A percentile compares a stretch with the other conserved stretches of the same genome.
Evolutionary conservation across 2,329 filamentous ascomycete genomes (phyloP).

Genomic region (Apiospora kogelbergensis): DNA sequence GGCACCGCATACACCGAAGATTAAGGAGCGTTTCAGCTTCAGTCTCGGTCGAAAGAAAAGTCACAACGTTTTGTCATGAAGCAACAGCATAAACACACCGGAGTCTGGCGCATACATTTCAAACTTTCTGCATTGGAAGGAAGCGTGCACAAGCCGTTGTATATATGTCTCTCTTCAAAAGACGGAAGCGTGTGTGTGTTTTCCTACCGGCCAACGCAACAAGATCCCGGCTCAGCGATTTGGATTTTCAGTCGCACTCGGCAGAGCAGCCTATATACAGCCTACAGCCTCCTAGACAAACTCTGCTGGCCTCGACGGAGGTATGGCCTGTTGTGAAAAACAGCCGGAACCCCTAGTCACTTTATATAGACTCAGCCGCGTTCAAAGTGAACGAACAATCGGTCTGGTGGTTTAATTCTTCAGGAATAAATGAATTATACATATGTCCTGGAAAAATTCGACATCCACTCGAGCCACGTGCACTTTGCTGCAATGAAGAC

Average conservation of each 20-base stretch:
- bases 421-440: background rate
- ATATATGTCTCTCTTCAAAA: background rate
- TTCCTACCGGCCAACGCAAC: background rate
- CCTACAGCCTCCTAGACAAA: background rate
- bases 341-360: background rate
- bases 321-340: background rate
- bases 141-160: background rate
- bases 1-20: slow-evolving; percentile 45
- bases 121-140: background rate
- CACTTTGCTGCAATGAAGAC: background rate
- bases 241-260: background rate
- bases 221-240: background rate
- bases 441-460: background rate
- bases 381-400: background rate
- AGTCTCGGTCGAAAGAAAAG: slow-evolving; percentile 72
- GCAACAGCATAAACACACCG: background rate
- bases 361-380: background rate
- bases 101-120: background rate
- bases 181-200: background rate
- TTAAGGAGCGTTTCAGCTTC: slow-evolving; percentile 67
- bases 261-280: background rate
- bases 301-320: background rate
- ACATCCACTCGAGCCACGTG: background rate
- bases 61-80: slow-evolving; percentile 27
- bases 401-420: background rate